These are phyloP conservation scores for Trametes punicea DNA, from an alignment of 768 basidiomycete species.

Conservation along the genomic window DNA sequence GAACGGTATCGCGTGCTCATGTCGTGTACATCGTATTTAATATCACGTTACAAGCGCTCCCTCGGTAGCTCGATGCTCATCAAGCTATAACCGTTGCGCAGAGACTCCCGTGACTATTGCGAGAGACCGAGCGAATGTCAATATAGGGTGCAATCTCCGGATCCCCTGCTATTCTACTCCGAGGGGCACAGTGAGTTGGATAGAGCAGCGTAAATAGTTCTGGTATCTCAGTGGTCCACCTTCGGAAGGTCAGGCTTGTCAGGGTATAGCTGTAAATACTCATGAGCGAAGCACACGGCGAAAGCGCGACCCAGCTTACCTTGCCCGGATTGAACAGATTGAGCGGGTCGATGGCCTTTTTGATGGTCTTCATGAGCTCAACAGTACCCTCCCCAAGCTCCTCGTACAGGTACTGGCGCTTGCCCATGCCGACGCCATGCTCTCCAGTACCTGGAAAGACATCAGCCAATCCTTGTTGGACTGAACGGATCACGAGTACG, in stretches of 20 bases:
- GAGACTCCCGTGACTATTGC: no score
- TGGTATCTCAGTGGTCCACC: background rate
- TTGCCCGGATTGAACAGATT: slow-evolving; percentile 85
- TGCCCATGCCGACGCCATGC: slow-evolving; percentile 86
- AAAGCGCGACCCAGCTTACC: slow-evolving; percentile 36
- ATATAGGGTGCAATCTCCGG: no score
- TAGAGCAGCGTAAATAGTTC: no score
- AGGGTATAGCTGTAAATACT: background rate
- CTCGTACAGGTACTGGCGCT: slow-evolving; percentile 72
- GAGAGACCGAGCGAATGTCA: no score
- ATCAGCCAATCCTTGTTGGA: background rate
- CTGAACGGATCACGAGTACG: slow-evolving; percentile 18
- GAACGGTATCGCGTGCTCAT: background rate
- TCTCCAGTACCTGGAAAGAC: slow-evolving; percentile 63
- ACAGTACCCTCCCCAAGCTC: slow-evolving; percentile 86
- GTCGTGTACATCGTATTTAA: slow-evolving; percentile 1
- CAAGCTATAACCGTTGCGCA: slow-evolving; percentile 6
- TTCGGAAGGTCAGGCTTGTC: background rate
- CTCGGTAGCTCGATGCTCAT: background rate
- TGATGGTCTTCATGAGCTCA: slow-evolving; percentile 79
- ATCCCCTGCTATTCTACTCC: no score
- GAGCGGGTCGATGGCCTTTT: slow-evolving; percentile 58
- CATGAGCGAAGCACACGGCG: slow-evolving; percentile 9
- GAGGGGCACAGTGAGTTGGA: no score
- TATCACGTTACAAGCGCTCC: background rate